Evolutionary conservation across 768 basidiomycete genomes (phyloP).

Genomic region (Daedalea quercina): DNA sequence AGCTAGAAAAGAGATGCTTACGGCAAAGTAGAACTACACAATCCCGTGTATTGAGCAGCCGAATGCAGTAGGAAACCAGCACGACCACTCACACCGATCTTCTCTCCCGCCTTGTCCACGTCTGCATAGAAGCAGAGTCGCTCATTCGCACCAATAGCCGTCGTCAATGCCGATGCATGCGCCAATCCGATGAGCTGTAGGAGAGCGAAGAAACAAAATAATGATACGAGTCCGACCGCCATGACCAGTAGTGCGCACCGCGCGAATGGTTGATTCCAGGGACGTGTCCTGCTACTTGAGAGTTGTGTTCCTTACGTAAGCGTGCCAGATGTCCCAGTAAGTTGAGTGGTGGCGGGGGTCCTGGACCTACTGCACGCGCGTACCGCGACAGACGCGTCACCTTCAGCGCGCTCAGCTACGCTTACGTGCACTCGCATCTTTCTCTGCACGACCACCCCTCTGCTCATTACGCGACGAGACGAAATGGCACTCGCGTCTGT

Average conservation of each 20-base stretch:
- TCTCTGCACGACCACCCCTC: background rate
- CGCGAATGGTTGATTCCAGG: too few relatives aligned
- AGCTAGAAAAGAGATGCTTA: constrained; percentile 31
- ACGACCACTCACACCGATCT: constrained; percentile 63
- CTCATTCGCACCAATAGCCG: constrained; percentile 70
- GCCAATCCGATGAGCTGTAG: constrained; percentile 14
- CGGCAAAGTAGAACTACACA: constrained; percentile 94
- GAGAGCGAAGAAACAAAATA: constrained; percentile 14
- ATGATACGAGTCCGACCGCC: constrained; percentile 11
- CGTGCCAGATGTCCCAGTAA: too few relatives aligned
- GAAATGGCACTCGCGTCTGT: constrained; percentile 42
- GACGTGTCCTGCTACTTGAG: background rate
- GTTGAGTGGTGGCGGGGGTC: too few relatives aligned
- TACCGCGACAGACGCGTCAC: constrained; percentile 11
- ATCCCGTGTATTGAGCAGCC: constrained; percentile 4
- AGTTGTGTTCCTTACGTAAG: background rate
- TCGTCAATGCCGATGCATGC: constrained; percentile 68
- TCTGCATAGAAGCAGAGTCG: constrained; percentile 92
- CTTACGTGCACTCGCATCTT: constrained; percentile 2
- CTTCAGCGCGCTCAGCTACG: constrained; percentile 2
- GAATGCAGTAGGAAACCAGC: background rate
- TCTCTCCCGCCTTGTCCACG: constrained; percentile 92
- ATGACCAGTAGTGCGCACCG: constrained; percentile 9
- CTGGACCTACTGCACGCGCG: too few relatives aligned
- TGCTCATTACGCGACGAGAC: background rate